These are phyloP conservation scores for Entomophthora muscae DNA, from an alignment of 371 early-diverging fungal genomes.

Conservation along the genomic window DNA sequence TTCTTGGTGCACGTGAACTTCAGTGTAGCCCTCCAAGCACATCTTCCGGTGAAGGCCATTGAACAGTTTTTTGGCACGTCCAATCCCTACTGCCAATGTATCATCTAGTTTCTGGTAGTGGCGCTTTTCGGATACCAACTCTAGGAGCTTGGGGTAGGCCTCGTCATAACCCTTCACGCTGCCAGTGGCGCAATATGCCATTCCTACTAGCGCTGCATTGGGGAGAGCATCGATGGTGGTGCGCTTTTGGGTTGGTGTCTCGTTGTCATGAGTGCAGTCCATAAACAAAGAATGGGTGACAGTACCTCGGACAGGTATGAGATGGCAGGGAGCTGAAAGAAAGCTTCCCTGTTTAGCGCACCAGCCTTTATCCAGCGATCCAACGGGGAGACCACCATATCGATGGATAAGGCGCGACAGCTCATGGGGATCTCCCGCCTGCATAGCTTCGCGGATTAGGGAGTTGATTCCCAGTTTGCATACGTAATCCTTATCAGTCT, in stretches of 20 bases:
- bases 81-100: conserved; percentile 32
- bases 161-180: conserved; percentile 95
- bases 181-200: conserved; percentile 80
- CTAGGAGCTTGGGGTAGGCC: conserved; percentile 61
- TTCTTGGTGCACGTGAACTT: conserved; percentile 90
- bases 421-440: conserved; percentile 85
- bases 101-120: conserved; percentile 36
- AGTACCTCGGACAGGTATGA: conserved; percentile 19
- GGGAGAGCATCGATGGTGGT: conserved; percentile 69
- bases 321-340: conserved; percentile 10
- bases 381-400: conserved; percentile 75
- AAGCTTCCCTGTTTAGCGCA: conserved; percentile 10
- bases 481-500: conserved; percentile 76
- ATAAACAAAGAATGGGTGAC: conserved; percentile 87
- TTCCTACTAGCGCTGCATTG: conserved; percentile 77
- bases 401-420: conserved; percentile 72
- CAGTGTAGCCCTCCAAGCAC: conserved; percentile 63
- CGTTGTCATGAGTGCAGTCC: conserved; percentile 98
- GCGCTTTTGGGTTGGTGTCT: conserved; percentile 81
- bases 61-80: conserved; percentile 50
- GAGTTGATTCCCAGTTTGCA: conserved; percentile 85
- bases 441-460: conserved; percentile 92
- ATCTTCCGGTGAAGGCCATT: conserved; percentile 58
- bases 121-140: conserved; percentile 74
- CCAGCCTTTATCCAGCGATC: conserved; percentile 42